Percentiles rank a stretch among this genome's conserved stretches.
Conservation (phyloP, 2,329 filamentous ascomycete genomes). For the Penicillium capsulatum region DNA sequence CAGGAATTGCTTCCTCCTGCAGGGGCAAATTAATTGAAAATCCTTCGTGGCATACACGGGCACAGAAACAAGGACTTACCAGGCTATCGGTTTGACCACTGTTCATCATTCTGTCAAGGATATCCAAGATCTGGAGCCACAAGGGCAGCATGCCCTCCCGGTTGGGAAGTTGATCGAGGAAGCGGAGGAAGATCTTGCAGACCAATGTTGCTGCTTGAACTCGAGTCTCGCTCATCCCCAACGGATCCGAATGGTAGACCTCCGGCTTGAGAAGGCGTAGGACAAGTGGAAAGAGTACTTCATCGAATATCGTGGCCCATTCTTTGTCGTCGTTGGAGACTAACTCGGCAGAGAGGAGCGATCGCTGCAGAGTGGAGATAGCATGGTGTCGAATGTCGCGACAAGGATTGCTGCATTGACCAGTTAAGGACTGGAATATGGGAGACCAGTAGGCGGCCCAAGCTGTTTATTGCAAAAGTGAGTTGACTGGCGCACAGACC, state of each 20-base stretch:
- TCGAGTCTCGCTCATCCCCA: slow-evolving; percentile 92
- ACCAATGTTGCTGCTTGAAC: slow-evolving; percentile 87
- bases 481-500: no score
- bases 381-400: slow-evolving; percentile 88
- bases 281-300: slow-evolving; percentile 90
- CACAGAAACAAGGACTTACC: slow-evolving; percentile 52
- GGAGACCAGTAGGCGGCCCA: slow-evolving; percentile 98
- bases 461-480: slow-evolving; percentile 48
- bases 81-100: slow-evolving; percentile 86
- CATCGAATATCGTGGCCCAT: slow-evolving; percentile 92
- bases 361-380: slow-evolving; percentile 78
- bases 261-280: slow-evolving; percentile 85
- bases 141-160: slow-evolving; percentile 87
- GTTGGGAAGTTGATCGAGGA: slow-evolving; percentile 76
- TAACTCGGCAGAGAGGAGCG: slow-evolving; percentile 77
- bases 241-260: slow-evolving; percentile 82
- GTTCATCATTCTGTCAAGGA: slow-evolving; percentile 95
- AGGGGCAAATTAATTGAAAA: slow-evolving; percentile 1
- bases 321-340: slow-evolving; percentile 79
- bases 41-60: not conserved
- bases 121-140: slow-evolving; percentile 87
- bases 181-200: slow-evolving; percentile 94
- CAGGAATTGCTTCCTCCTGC: slow-evolving; percentile 88
- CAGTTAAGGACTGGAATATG: slow-evolving; percentile 81
- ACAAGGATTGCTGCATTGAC: slow-evolving; percentile 90